A percentile compares a stretch with the other conserved stretches of the same genome.
These are phyloP conservation scores for Cyanophora paradoxa DNA, from an alignment of 78 protist genomes.

Conservation along the genomic window DNA sequence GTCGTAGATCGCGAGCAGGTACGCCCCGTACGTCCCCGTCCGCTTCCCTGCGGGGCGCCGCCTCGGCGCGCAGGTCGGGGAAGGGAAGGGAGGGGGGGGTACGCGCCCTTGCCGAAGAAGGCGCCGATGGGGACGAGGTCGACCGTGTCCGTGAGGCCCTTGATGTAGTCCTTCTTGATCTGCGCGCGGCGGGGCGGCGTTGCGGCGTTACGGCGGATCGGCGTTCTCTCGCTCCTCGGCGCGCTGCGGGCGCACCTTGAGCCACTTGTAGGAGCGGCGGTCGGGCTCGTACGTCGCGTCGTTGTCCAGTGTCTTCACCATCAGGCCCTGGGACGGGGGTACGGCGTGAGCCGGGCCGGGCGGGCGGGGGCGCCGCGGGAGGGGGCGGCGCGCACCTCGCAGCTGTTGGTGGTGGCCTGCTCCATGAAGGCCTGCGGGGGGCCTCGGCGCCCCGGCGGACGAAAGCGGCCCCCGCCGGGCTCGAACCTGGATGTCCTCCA, in stretches of 20 bases:
- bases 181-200: too few relatives aligned
- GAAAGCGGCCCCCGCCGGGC: background rate
- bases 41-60: conserved; percentile 76
- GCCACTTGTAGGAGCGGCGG: conserved; percentile 82
- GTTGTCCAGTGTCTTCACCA: conserved; percentile 85
- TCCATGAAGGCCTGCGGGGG: conserved; percentile 46
- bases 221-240: too few relatives aligned
- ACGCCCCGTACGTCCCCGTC: conserved; percentile 88
- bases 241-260: conserved; percentile 64
- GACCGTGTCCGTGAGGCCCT: conserved; percentile 88
- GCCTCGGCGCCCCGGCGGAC: background rate
- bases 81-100: background rate
- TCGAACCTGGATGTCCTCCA: conserved; percentile 59
- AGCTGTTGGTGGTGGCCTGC: conserved; percentile 55
- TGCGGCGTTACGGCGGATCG: too few relatives aligned
- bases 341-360: too few relatives aligned
- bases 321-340: conserved; percentile 97
- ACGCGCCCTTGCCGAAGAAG: conserved; percentile 62
- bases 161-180: conserved; percentile 92
- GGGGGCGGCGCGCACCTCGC: too few relatives aligned
- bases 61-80: background rate
- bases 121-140: conserved; percentile 97
- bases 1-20: conserved; percentile 88
- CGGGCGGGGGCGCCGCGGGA: too few relatives aligned
- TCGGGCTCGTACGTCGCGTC: conserved; percentile 81